Conservation (phyloP, 2,329 filamentous ascomycete species). For the Paracorniculantispora psalliotae region DNA sequence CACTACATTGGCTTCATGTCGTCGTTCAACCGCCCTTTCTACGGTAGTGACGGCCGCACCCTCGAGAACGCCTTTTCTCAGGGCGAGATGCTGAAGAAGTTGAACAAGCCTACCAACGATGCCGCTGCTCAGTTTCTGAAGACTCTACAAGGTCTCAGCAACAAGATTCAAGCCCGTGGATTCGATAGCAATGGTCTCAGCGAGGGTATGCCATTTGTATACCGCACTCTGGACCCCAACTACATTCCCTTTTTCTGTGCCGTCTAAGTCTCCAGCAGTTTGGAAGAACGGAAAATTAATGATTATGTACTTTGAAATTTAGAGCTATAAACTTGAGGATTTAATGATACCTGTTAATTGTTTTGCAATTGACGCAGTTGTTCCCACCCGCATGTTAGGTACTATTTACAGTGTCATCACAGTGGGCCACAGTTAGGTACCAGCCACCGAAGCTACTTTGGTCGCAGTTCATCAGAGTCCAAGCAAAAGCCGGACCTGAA, state of each 20-base stretch:
- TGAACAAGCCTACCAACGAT: conserved; percentile 25
- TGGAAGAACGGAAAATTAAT: background rate
- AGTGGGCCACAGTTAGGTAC: too few relatives aligned
- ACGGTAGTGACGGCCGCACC: conserved; percentile 30
- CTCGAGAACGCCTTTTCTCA: conserved; percentile 39
- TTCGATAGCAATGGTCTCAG: conserved; percentile 40
- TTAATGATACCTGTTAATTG: background rate
- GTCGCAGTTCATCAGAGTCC: background rate
- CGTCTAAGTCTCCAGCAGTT: conserved; percentile 11
- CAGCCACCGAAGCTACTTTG: too few relatives aligned
- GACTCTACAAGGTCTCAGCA: conserved; percentile 35
- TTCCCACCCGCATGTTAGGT: too few relatives aligned
- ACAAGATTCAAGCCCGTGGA: conserved; percentile 27
- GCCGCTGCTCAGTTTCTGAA: conserved; percentile 33
- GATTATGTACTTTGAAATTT: background rate
- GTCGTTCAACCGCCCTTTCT: conserved; percentile 36
- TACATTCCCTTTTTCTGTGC: conserved; percentile 19
- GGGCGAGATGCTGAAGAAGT: conserved; percentile 26
- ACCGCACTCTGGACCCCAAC: conserved; percentile 19
- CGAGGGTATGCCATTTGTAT: conserved; percentile 45
- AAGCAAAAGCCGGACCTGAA: background rate
- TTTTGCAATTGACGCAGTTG: background rate
- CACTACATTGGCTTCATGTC: conserved; percentile 33
- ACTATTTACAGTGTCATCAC: too few relatives aligned
- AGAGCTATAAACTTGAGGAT: background rate